phyloP scores from a whole-genome alignment of 108 stramenopile genomes.

The Pseudonitzschia pungens region DNA sequence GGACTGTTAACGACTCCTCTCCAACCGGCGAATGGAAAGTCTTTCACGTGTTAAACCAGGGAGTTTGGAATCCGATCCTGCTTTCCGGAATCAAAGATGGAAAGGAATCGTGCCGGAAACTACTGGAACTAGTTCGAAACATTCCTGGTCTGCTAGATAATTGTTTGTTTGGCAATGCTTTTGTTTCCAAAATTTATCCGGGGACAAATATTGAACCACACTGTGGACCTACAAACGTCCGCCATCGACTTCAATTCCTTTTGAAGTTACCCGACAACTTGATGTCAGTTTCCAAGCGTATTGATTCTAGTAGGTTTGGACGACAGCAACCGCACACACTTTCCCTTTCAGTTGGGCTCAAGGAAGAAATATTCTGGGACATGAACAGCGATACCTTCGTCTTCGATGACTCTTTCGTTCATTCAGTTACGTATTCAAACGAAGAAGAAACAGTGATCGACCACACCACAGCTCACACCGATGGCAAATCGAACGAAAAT shows the following conservation, averaged over 20 bases:
- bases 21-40: constrained; percentile 34
- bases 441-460: background rate
- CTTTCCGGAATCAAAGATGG: background rate
- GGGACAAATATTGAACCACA: constrained; percentile 41
- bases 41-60: constrained; percentile 39
- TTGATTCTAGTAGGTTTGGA: background rate
- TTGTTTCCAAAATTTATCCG: constrained; percentile 33
- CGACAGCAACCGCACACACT: background rate
- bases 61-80: constrained; percentile 22
- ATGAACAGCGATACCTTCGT: constrained; percentile 48
- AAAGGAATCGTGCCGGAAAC: background rate
- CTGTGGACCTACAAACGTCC: constrained; percentile 65
- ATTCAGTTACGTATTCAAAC: constrained; percentile 44
- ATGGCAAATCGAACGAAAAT: background rate
- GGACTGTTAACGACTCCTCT: constrained; percentile 21
- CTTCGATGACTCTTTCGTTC: constrained; percentile 69
- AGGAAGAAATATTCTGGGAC: constrained; percentile 26
- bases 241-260: constrained; percentile 63
- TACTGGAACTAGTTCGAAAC: constrained; percentile 11
- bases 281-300: background rate
- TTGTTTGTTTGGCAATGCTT: constrained; percentile 35
- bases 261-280: constrained; percentile 37
- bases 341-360: constrained; percentile 34
- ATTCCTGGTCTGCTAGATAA: constrained; percentile 21
- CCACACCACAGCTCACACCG: background rate